A percentile compares a stretch with the other conserved stretches of the same genome.
Evolutionary conservation across 345 rosid species (phyloP).

Genomic region (Camelina neglecta): DNA sequence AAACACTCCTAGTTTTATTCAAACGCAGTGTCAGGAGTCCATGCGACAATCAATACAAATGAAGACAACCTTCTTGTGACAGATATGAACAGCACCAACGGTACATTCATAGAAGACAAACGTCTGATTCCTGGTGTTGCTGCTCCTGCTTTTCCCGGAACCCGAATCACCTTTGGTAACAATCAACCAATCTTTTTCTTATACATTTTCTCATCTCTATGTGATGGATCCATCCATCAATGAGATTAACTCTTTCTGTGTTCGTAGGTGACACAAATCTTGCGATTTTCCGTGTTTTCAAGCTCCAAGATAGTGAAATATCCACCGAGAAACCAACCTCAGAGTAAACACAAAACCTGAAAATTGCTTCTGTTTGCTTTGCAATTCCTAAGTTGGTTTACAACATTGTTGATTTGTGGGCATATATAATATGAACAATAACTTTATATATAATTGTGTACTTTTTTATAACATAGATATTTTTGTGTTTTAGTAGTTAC

Average conservation of each 20-base stretch:
- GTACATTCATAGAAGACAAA: slow-evolving; percentile 73
- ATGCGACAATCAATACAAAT: slow-evolving; percentile 76
- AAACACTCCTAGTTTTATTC: not conserved
- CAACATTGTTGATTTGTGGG: slow-evolving; percentile 15
- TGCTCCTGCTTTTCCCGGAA: slow-evolving; percentile 60
- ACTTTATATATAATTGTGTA: not conserved
- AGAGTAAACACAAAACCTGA: slow-evolving; percentile 5
- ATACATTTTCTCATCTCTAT: not conserved
- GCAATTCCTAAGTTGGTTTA: not conserved
- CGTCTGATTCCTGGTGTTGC: slow-evolving; percentile 73
- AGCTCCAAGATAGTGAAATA: slow-evolving; percentile 54
- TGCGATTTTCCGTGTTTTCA: slow-evolving; percentile 74
- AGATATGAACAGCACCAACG: slow-evolving; percentile 88
- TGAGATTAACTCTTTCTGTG: not conserved
- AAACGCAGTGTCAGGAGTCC: slow-evolving; percentile 70
- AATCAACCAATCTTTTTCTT: not conserved
- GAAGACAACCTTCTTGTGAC: slow-evolving; percentile 66
- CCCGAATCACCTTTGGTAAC: slow-evolving; percentile 70
- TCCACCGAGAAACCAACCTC: slow-evolving; percentile 43
- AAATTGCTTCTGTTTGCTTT: slow-evolving; percentile 8
- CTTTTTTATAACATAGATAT: not conserved
- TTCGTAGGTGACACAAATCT: slow-evolving; percentile 72
- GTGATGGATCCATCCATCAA: not conserved
- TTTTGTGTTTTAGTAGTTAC: slow-evolving; percentile 26
- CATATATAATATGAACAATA: slow-evolving; percentile 12